A percentile compares a stretch with the other conserved stretches of the same genome.
Evolutionary conservation across 805 yeast genomes (phyloP).

Genomic region (Pichia manshurica): DNA sequence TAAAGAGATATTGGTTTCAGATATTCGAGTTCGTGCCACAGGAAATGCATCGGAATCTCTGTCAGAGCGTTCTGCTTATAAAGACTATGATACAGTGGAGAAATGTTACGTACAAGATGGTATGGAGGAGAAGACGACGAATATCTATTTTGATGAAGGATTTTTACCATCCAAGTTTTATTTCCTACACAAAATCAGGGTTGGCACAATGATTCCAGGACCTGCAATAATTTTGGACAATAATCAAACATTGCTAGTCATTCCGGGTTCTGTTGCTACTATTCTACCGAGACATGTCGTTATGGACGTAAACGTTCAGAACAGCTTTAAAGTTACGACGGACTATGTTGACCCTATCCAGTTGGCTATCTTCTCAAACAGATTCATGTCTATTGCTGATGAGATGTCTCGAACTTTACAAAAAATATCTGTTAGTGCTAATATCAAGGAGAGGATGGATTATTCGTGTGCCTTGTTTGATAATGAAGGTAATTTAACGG

Average conservation of each 20-base stretch:
- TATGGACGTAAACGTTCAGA: constrained; percentile 11
- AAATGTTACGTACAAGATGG: constrained; percentile 83
- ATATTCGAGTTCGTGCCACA: constrained; percentile 65
- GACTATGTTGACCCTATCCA: constrained; percentile 53
- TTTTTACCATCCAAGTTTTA: background rate
- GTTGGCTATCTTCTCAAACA: constrained; percentile 71
- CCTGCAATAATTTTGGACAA: constrained; percentile 50
- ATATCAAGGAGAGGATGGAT: constrained; percentile 77
- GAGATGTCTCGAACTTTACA: constrained; percentile 81
- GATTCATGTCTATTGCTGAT: constrained; percentile 88
- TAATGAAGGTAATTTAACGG: constrained; percentile 69
- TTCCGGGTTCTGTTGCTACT: constrained; percentile 11
- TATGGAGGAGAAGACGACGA: constrained; percentile 61
- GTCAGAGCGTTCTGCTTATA: constrained; percentile 48
- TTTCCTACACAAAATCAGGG: background rate
- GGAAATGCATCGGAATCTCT: constrained; percentile 74
- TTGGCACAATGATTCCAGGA: constrained; percentile 34
- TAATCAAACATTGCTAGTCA: constrained; percentile 42
- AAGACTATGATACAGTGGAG: constrained; percentile 82
- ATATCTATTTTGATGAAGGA: constrained; percentile 22
- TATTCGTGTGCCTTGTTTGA: constrained; percentile 82
- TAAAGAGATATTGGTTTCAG: constrained; percentile 57
- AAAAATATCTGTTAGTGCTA: constrained; percentile 74
- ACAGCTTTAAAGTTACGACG: constrained; percentile 24
- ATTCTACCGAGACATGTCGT: constrained; percentile 8